Evolutionary conservation across 495 filamentous ascomycete genomes (phyloP), one percentile per base, ranked within the genome.

Genomic region (Lasiosphaeria miniovina): DNA sequence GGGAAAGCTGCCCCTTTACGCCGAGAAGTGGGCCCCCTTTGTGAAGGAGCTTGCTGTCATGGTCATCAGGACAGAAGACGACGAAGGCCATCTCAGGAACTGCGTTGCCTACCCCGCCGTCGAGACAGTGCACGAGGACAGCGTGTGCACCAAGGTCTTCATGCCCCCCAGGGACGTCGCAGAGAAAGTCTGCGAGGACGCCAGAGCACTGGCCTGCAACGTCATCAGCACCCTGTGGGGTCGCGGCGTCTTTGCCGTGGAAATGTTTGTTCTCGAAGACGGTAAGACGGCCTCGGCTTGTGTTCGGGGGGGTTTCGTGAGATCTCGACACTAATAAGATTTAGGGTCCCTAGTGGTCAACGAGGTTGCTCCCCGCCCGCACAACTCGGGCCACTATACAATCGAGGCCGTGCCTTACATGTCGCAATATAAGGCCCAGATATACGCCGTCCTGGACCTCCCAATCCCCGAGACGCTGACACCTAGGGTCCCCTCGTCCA

Each of bases 341-440:
- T 11, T 63, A 82, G 82, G 74, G 10, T 73, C 69, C 1, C 79
- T 96, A 4, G 75, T 96, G 61, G 80, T 98, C 56, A 96, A 96
- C 72, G 94, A 98, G 74, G 88, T 97, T 53, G 94, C 94, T n/a
- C 91, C 91, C 49, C 85, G 94, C 9, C 91, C 93, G 46, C 94
- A 98, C 75, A 98, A 98, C 75, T 96, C 91, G 1, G 94, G 94
- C 12, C 94, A 98, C 74, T 95, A 94, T 76, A 97, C 91, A 24
- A 98, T 98, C 65, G 94, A 98, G 79, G 90, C 90, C 36, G 92
- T 95, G 58, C 83, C 84, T 0, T 77, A 81, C 46, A 79, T 94
- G 60, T 96, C 92, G 17, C 94, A 98, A 72, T 98, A 89, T 72
- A 89, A 94, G 70, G 86, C 91, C 36, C 94, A 98, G 67, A 82